Evolutionary conservation across 192 early-diverging fungal genomes (phyloP).

Genomic region (Funneliformis mosseae): DNA sequence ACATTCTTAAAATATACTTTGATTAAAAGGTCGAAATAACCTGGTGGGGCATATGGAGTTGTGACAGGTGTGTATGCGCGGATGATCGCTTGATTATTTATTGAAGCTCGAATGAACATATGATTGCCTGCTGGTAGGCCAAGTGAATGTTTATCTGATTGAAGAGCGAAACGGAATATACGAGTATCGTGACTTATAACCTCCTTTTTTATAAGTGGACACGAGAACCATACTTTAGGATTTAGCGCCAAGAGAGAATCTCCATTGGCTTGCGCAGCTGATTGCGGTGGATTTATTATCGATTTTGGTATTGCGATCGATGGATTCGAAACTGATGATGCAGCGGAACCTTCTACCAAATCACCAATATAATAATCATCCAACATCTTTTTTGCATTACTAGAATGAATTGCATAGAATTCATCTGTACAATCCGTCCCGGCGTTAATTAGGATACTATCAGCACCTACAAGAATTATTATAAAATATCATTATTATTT

Average conservation of each 20-base stretch:
- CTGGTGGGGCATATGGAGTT: constrained; percentile 50
- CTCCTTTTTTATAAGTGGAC: constrained; percentile 42
- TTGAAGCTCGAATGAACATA: constrained; percentile 52
- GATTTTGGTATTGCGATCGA: background rate
- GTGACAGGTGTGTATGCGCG: constrained; percentile 85
- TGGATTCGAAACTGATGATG: background rate
- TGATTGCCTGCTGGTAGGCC: constrained; percentile 67
- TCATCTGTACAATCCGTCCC: constrained; percentile 86
- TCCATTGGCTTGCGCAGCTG: background rate
- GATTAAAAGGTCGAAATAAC: constrained; percentile 79
- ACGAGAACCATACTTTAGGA: constrained; percentile 44
- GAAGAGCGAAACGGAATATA: constrained; percentile 56
- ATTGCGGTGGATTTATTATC: background rate
- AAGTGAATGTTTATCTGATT: constrained; percentile 51
- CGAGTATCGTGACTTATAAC: constrained; percentile 50
- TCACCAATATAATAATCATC: constrained; percentile 69
- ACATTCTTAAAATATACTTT: constrained; percentile 65
- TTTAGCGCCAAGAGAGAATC: constrained; percentile 28
- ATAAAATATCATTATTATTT: background rate
- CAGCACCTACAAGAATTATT: constrained; percentile 57
- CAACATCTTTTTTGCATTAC: constrained; percentile 78
- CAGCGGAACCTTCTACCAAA: constrained; percentile 36
- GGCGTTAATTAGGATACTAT: constrained; percentile 80
- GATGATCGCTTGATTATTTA: constrained; percentile 61
- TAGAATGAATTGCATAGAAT: constrained; percentile 91